Base-by-base conservation (phyloP, 2,329 filamentous ascomycete genomes). In the Fusarium algeriense region DNA sequence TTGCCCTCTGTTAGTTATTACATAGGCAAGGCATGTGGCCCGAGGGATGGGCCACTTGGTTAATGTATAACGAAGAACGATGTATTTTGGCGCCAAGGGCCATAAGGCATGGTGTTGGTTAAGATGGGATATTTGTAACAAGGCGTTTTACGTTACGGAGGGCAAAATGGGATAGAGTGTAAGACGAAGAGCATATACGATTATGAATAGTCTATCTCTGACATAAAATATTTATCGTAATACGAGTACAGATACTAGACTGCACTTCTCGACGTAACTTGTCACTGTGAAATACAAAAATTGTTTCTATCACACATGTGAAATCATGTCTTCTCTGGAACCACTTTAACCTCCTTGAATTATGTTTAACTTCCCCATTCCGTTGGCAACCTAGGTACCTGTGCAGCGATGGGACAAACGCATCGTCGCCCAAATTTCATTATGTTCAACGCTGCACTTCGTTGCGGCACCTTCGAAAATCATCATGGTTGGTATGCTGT, bases 41-140 rank as follows among this genome's bases (percentile, higher is more conserved):
- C 19, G 15, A 38, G 54, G 45, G 14, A 40, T 35, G 15, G 40
- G 43, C 7, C 26, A 40, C 34, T 15, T 45, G 34, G 17, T 30
- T 53, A 53, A 64, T 64, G 54, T 54, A 50, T 54, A 61, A 72
- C 38, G 60, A 71, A 68, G 50, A 37, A 56, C 46, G 40, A 43
- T 30, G 13, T 20, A 50, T 30, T 58, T 53, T 23, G 43, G 32
- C 17, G n/a, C 28, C 20, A 54, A 20, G 23, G 48, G 38, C 44
- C 68, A 44, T 38, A 32, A 40, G 41, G 43, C 23, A 55, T 30
- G 41, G 54, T 40, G 43, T 37, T 46, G 41, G 53, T 49, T 11
- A 55, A 20, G 15, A 7, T 54, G 46, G 35, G 30, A 44, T 49
- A 48, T 45, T 32, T 11, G 41, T 43, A 26, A 48, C 41, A 54